phyloP scores from a whole-genome alignment of 345 rosid species.

The Moricandia moricandioides region DNA sequence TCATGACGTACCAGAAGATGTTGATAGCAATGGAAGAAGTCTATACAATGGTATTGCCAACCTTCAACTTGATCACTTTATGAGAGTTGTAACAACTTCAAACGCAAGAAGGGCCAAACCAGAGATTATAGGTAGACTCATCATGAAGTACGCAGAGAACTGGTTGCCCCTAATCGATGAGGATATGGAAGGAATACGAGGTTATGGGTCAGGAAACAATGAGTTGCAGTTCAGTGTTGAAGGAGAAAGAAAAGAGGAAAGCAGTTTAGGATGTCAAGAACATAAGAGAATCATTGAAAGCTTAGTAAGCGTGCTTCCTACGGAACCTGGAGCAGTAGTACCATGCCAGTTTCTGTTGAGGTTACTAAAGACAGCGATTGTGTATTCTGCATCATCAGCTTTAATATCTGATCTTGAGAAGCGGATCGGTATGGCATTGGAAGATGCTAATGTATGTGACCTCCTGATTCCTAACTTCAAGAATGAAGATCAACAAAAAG shows the following conservation, averaged over 20 bases:
- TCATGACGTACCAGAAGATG: constrained; percentile 32
- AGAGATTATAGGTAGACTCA: constrained; percentile 54
- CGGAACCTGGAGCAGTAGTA: constrained; percentile 55
- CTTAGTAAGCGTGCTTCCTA: constrained; percentile 66
- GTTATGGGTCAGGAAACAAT: constrained; percentile 56
- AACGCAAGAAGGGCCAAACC: constrained; percentile 56
- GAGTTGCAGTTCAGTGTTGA: constrained; percentile 58
- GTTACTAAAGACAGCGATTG: constrained; percentile 67
- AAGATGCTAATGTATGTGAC: constrained; percentile 65
- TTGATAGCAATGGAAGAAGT: constrained; percentile 40
- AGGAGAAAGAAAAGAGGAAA: constrained; percentile 40
- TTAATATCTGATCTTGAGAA: constrained; percentile 76
- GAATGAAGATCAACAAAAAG: constrained; percentile 50
- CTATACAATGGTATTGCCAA: constrained; percentile 55
- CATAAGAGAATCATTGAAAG: constrained; percentile 61
- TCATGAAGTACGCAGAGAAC: constrained; percentile 59
- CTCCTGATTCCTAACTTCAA: constrained; percentile 73
- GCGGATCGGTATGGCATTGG: constrained; percentile 57
- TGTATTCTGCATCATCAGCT: constrained; percentile 71
- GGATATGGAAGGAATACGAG: constrained; percentile 58
- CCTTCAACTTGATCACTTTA: constrained; percentile 63
- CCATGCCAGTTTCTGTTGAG: constrained; percentile 69
- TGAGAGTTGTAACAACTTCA: constrained; percentile 61
- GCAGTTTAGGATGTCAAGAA: constrained; percentile 45
- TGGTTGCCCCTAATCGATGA: constrained; percentile 53